Evolutionary conservation across 2,329 filamentous ascomycete species (phyloP), one percentile per base, ranked within the genome.

Genomic region (Penicillium thymicola): DNA sequence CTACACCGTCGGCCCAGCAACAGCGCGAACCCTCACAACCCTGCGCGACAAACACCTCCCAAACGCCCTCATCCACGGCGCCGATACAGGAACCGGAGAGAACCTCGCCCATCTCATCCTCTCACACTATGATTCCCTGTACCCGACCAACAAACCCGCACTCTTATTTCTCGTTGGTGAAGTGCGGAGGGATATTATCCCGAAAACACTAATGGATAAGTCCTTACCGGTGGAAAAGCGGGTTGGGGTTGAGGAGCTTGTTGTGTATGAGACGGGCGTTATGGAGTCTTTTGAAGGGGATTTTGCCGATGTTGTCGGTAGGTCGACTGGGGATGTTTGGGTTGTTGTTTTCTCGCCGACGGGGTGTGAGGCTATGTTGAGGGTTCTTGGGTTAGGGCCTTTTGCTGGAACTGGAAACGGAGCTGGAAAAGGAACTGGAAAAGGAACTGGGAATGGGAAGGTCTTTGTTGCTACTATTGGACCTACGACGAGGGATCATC

Each of bases 161-260:
- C 72, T 97, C 5, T 77, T 97, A 1, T 99, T 97, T 72, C 82
- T 95, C 14, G 92, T 96, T 0, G 94, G 94, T 21, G 93, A 97
- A 70, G 89, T 92, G 70, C 84, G 92, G 53, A 80, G 94, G 43
- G 94, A 97, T 71, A 85, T 96, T 62, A 96, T 99, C 61, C 92
- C 94, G 1, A 89, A 84, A 65, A 90, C 85, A 1, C 77, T 97
- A 37, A 89, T 86, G 79, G 81, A 83, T 38, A 69, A 77, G 0
- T 65, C 70, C 0, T 74, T 92, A 8, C 14, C 0, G 61, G 70
- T 0, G 0, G 68, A 77, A 14, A 72, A 74, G 51, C 78, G 83
- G 47, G 88, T 94, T 23, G 74, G 73, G 8, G 88, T 97, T 1
- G 83, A 89, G 37, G 92, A 97, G 73, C 70, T 91, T 8, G 85